Evolutionary conservation across 176 grass and related monocot species (phyloP), one percentile per base, ranked within the genome.

Genomic region (Dactylis glomerata): DNA sequence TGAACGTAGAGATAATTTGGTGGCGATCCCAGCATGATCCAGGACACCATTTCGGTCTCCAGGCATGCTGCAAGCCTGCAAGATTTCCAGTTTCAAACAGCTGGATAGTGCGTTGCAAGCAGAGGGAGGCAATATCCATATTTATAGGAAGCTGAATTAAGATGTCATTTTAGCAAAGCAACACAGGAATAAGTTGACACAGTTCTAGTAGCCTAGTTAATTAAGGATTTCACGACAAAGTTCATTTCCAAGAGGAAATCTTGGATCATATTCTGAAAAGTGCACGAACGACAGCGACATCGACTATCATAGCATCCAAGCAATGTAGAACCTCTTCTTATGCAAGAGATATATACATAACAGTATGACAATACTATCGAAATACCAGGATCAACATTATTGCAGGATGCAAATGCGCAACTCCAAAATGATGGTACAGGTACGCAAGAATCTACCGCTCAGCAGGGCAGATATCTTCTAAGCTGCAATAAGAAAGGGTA

Each of bases 391-490:
- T 51, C 17, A 44, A 45, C 56, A 86, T 79, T 75, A 79, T 68
- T 73, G 7, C 3, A 57, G 5, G n/a, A 31, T 45, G 6, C 1
- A 0, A 13, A 36, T 5, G 3, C 2, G 42, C 73, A n/a, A 10
- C 31, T 73, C 26, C 51, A 73, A 26, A 22, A 23, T 33, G 27
- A 40, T 17, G 3, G 14, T 24, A 70, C 64, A 23, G 10, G 47
- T 33, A 20, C 0, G 36, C 68, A 75, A 10, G 2, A 31, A 72
- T 20, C 46, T 90, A 87, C 30, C 47, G 74, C 22, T 77, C 80
- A 36, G 92, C 87, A 49, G 91, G 93, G 73, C 89, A 87, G 52
- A 98, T 95, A 73, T 89, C 87, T 69, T 95, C 89, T 69, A 95
- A 84, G 86, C 93, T 98, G 91, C 70, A 87, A 91, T 10, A 87